Conservation (phyloP, 768 basidiomycete genomes). For the Lanmaoa rubissima region DNA sequence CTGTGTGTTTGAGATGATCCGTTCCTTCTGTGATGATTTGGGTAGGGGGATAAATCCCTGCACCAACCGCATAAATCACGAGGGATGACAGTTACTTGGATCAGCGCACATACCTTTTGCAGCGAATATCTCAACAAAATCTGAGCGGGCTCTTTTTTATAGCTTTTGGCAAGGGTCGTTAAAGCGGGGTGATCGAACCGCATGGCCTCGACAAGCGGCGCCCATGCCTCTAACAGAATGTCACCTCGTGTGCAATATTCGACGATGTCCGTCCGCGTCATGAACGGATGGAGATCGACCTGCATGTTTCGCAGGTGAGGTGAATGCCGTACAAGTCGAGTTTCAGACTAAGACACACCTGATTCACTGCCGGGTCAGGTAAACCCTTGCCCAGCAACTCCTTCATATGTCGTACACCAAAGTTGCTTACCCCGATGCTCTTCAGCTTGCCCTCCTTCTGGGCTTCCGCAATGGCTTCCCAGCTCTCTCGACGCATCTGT, state of each 20-base stretch:
- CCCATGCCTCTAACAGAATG: slow-evolving; percentile 60
- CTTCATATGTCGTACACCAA: slow-evolving; percentile 43
- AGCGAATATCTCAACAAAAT: slow-evolving; percentile 56
- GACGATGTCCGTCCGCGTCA: slow-evolving; percentile 63
- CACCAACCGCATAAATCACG: neutral
- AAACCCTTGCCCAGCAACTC: slow-evolving; percentile 47
- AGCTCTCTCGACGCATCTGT: slow-evolving; percentile 5
- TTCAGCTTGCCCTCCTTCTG: neutral
- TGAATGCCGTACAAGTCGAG: neutral
- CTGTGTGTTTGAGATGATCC: slow-evolving; percentile 58
- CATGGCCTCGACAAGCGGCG: slow-evolving; percentile 39
- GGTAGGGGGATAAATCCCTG: slow-evolving; percentile 56
- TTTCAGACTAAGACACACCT: slow-evolving; percentile 37
- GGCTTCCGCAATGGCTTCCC: slow-evolving; percentile 1
- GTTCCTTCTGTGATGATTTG: slow-evolving; percentile 52
- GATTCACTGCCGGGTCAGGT: slow-evolving; percentile 58
- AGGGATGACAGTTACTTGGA: neutral
- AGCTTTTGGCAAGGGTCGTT: slow-evolving; percentile 46
- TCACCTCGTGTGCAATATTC: slow-evolving; percentile 49
- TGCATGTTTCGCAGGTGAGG: slow-evolving; percentile 19
- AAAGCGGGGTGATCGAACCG: slow-evolving; percentile 61
- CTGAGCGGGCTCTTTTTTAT: slow-evolving; percentile 55
- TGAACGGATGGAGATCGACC: slow-evolving; percentile 68
- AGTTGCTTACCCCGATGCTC: slow-evolving; percentile 5
- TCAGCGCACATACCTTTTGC: slow-evolving; percentile 54